Evolutionary conservation across 805 yeast genomes (phyloP), one percentile per base, ranked within the genome.

Genomic region (Cyberlindnera petersonii): DNA sequence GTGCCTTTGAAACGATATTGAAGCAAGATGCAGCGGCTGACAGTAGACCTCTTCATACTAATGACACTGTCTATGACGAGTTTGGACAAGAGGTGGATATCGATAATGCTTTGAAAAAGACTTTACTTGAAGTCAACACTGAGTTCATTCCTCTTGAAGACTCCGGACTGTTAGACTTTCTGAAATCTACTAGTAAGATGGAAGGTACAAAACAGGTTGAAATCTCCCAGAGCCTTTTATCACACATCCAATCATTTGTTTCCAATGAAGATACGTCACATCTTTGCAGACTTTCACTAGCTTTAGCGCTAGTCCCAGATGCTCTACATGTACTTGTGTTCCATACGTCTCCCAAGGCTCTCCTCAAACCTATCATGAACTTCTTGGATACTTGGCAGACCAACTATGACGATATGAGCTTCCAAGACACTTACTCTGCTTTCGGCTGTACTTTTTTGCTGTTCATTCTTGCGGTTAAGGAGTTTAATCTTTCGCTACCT

Each of bases 391-490:
- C 53, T 4, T 61, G 69, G 59, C 69, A 43, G 47, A 31, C 47
- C 24, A 50, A 48, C 35, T 59, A 57, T 5, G 79, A 73, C 31
- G 81, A 75, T 24, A 67, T 68, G 40, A 73, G 75, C 47, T 75
- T 73, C 45, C 87, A 82, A 56, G 93, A 83, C 26, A 59, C 68
- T 11, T 84, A 79, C 52, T 66, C 86, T 2, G 79, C 84, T 27
- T 79, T 82, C 56, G 88, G 94, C 1, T 67, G 76, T 32, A 63
- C 79, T 1, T 51, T 82, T 19, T 54, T 80, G 26, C 64, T 80
- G 28, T 48, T 78, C 8, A 49, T 65, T 3, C 52, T 64, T 14
- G 51, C 70, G n/a, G 59, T 59, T 7, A 59, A 62, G 33, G 62
- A 71, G 26, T 74, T 65, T 45, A 60, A 61, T 23, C 52, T 66